These are phyloP conservation scores for Puccinia novopanici DNA, from an alignment of 1,284 basidiomycete genomes.

Conservation along the genomic window DNA sequence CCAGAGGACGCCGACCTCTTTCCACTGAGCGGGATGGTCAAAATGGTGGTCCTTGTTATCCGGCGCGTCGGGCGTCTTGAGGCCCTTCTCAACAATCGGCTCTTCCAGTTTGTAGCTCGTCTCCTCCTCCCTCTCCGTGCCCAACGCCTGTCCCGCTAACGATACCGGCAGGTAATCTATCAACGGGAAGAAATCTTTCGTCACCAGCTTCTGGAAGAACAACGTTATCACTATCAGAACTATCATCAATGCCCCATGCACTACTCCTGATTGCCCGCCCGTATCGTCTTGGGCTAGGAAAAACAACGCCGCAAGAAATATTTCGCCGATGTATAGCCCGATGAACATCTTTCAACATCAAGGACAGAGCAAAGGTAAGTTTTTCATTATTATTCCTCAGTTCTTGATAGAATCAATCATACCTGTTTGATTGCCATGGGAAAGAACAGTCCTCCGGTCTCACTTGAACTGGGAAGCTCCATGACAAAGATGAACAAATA, in stretches of 20 bases:
- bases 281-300: constrained; percentile 31
- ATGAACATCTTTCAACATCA: constrained; percentile 37
- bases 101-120: constrained; percentile 21
- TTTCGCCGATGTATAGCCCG: constrained; percentile 47
- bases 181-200: constrained; percentile 36
- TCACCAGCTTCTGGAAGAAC: constrained; percentile 34
- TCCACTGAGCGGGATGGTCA: constrained; percentile 55
- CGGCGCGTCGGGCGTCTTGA: background rate
- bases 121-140: background rate
- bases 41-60: constrained; percentile 52
- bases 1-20: constrained; percentile 69
- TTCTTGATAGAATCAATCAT: background rate
- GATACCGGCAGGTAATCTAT: constrained; percentile 47
- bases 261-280: constrained; percentile 21
- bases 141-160: constrained; percentile 5
- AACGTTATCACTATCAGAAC: constrained; percentile 31
- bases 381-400: background rate
- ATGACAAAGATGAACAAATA: constrained; percentile 63
- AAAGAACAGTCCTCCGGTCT: constrained; percentile 94
- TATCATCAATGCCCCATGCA: constrained; percentile 44
- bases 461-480: constrained; percentile 71
- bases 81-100: constrained; percentile 21
- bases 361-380: constrained; percentile 21
- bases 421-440: constrained; percentile 85
- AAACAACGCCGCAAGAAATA: constrained; percentile 41